A percentile compares a stretch with the other conserved stretches of the same genome.
These are phyloP conservation scores for Mycothermus thermophilus DNA, from an alignment of 495 filamentous ascomycete genomes.

Conservation along the genomic window DNA sequence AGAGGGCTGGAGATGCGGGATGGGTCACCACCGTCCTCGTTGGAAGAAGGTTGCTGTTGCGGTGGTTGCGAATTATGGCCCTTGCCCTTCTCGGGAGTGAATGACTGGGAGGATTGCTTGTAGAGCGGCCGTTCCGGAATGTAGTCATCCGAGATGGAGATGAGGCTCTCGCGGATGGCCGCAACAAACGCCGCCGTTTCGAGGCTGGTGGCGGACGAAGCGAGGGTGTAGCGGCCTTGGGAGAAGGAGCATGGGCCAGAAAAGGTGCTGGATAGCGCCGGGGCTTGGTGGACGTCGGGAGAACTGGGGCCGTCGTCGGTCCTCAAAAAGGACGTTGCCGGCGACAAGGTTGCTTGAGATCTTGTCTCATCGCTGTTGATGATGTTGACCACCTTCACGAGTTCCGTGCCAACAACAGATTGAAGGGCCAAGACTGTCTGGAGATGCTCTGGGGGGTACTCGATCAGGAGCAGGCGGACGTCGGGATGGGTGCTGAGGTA, in stretches of 20 bases:
- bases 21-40: too few species aligned
- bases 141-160: conserved; percentile 23
- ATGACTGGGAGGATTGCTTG: neutral
- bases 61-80: neutral
- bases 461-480: conserved; percentile 32
- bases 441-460: conserved; percentile 34
- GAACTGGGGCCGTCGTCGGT: conserved; percentile 3
- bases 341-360: too few species aligned
- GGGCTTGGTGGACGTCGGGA: neutral
- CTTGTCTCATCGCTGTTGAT: conserved; percentile 23
- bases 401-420: conserved; percentile 26
- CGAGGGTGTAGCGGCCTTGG: conserved; percentile 30
- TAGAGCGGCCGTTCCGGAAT: conserved; percentile 15
- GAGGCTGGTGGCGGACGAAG: conserved; percentile 23
- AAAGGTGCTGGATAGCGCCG: conserved; percentile 1
- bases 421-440: conserved; percentile 30
- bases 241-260: conserved; percentile 17
- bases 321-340: neutral
- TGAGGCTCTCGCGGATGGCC: conserved; percentile 27
- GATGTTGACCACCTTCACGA: conserved; percentile 32
- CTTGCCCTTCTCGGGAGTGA: neutral
- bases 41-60: too few species aligned
- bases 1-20: too few species aligned
- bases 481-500: conserved; percentile 25
- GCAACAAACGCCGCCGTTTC: conserved; percentile 28